A percentile compares a stretch with the other conserved stretches of the same genome.
Evolutionary conservation across 345 rosid genomes (phyloP).

Genomic region (Hibiscus trionum): DNA sequence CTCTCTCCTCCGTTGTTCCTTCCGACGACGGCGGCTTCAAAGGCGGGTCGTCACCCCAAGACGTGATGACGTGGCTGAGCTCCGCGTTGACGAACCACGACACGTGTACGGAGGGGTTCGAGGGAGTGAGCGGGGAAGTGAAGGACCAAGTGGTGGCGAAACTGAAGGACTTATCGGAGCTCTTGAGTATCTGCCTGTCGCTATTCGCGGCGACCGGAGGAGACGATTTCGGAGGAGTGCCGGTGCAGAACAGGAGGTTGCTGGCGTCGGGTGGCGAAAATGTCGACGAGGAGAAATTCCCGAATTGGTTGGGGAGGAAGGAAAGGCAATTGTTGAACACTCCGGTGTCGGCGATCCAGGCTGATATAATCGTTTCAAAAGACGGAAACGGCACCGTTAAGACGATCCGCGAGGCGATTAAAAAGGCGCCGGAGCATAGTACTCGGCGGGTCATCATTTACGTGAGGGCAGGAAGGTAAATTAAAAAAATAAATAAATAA

Average conservation of each 20-base stretch:
- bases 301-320: slow-evolving; percentile 55
- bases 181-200: slow-evolving; percentile 82
- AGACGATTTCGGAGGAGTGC: slow-evolving; percentile 73
- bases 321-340: slow-evolving; percentile 49
- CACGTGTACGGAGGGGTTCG: slow-evolving; percentile 90
- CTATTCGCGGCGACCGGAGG: slow-evolving; percentile 45
- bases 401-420: slow-evolving; percentile 84
- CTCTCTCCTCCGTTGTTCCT: slow-evolving; percentile 45
- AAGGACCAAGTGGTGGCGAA: slow-evolving; percentile 50
- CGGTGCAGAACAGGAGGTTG: slow-evolving; percentile 74
- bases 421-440: slow-evolving; percentile 68
- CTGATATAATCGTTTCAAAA: slow-evolving; percentile 74
- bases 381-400: slow-evolving; percentile 83
- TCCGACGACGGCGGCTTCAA: neutral
- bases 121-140: slow-evolving; percentile 44
- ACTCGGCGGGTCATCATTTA: slow-evolving; percentile 66
- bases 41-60: slow-evolving; percentile 30
- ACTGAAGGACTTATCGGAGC: slow-evolving; percentile 70
- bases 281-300: slow-evolving; percentile 25
- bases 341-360: slow-evolving; percentile 58
- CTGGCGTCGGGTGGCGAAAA: slow-evolving; percentile 17
- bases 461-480: slow-evolving; percentile 90
- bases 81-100: slow-evolving; percentile 87
- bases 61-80: slow-evolving; percentile 95
- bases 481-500: neutral